phyloP scores from a whole-genome alignment of 495 filamentous ascomycete genomes.

The Xylaria venustula region DNA sequence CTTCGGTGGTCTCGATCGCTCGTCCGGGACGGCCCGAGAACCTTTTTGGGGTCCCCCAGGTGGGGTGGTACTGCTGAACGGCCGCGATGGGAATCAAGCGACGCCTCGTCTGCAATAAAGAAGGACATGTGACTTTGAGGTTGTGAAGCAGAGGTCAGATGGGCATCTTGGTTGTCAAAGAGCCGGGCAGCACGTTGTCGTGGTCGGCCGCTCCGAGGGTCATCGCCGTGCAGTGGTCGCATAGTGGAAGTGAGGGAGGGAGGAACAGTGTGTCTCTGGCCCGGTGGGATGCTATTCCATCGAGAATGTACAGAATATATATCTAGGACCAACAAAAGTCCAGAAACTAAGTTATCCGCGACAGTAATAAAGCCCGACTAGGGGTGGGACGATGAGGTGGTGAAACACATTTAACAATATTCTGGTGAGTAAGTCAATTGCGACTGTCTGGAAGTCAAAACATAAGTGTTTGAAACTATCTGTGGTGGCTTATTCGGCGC shows the following conservation, averaged over 20 bases:
- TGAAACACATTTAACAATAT: neutral
- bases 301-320: neutral
- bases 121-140: conserved; percentile 51
- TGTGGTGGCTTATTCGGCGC: neutral
- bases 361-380: neutral
- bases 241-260: conserved; percentile 20
- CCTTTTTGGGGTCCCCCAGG: conserved; percentile 35
- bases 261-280: neutral
- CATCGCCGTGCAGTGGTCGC: conserved; percentile 40
- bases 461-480: neutral
- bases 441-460: too few species aligned
- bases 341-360: neutral
- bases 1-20: conserved; percentile 20
- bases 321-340: neutral
- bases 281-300: neutral
- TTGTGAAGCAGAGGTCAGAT: conserved; percentile 25
- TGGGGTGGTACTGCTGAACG: conserved; percentile 30
- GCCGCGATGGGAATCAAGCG: conserved; percentile 43
- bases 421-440: too few species aligned
- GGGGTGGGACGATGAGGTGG: neutral
- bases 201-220: conserved; percentile 33
- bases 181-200: conserved; percentile 18
- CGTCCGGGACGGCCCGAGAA: conserved; percentile 16
- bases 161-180: conserved; percentile 13
- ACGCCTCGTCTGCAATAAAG: conserved; percentile 54